Base-by-base conservation (phyloP, 2,329 filamentous ascomycete species). In the Trichoderma brevicompactum region DNA sequence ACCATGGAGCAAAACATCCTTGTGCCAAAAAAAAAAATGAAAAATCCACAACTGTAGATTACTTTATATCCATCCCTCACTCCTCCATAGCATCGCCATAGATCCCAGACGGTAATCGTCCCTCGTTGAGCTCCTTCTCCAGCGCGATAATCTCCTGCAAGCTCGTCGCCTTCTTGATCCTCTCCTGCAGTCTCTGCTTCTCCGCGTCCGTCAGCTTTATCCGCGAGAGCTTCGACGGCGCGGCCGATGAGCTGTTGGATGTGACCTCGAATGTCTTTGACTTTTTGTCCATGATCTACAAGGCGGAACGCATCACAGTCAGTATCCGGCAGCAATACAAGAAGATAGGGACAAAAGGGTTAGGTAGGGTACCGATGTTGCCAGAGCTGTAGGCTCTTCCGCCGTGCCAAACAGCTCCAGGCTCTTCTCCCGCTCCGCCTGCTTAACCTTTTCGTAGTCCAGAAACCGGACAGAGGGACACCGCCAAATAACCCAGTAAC, bases 101-200 rank as follows among this genome's bases (percentile, higher is more conserved):
- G 41, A 64, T 85, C 34, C 88, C 91, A 40, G 85, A 83, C 2
- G 94, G 94, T 77, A 98, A 84, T 73, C 91, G 84, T 1, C 95
- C 95, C 77, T 98, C 94, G 68, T 92, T 91, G 70, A 98, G 80
- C 78, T 95, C 92, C 81, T 94, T 96, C 82, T 99, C 95, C 74
- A 99, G 77, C 70, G 87, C 85, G 65, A 92, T 89, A 75, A 99
- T 96, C 80, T 98, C 95, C 71, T 93, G 90, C 73, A 99, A 77
- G 74, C 90, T 96, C 76, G 90, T 93, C 6, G 95, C 94, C 73
- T 92, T 92, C 78, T 88, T 88, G 77, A 99, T 96, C 80, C 94
- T 84, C 73, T 92, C 89, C 79, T 96, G 89, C 67, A 98, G 86
- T 69, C 87, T 86, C 82, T 90, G 90, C 82, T 90, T 91, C 84